Evolutionary conservation across 2,329 filamentous ascomycete species (phyloP), one percentile per base, ranked within the genome.

Genomic region (Gnomoniopsis smithogilvyi): DNA sequence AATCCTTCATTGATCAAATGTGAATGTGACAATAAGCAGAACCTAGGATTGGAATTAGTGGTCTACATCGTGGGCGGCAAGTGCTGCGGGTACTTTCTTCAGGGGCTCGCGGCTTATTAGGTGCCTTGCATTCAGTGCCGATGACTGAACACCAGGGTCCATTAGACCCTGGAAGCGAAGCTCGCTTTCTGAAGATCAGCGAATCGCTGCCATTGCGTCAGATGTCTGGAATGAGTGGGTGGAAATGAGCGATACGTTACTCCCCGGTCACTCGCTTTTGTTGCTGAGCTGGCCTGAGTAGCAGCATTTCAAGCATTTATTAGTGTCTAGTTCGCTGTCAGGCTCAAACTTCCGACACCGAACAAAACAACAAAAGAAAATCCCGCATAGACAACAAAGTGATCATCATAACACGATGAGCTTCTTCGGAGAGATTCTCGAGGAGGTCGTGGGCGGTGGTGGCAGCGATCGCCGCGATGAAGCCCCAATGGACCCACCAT

Each of bases 391-490:
- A 47, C 15, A 47, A 21, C 11, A 21, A 33, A n/a, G 6, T 17
- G 6, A 6, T 14, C n/a, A 14, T 10, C 21, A 30, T 30, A 17
- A 34, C 33, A 56, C 15, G 38, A 60, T 60, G 58, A 52, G 50
- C 7, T 58, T 60, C 46, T n/a, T 60, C 11, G 36, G 49, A 14
- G 58, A 58, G 10, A 21, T 58, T 1, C 26, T 60, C n/a, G 51
- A 56, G 19, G 54, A 60, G 46, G 30, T 54, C 26, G 54, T 58
- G 36, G 54, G 54, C 54, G 45, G 54, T 46, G 45, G 57, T 43
- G 48, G 26, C 3, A 30, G 34, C 48, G 54, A 58, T 43, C 36
- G 50, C 3, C 54, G 54, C 45, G 52, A 51, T 50, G 54, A 57
- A 17, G 26, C 38, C 12, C 58, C 58, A 7, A 46, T 43, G 17